Percentiles rank a stretch among this genome's conserved stretches.
Evolutionary conservation across 768 basidiomycete species (phyloP).

Genomic region (Gloeophyllum trabeum): DNA sequence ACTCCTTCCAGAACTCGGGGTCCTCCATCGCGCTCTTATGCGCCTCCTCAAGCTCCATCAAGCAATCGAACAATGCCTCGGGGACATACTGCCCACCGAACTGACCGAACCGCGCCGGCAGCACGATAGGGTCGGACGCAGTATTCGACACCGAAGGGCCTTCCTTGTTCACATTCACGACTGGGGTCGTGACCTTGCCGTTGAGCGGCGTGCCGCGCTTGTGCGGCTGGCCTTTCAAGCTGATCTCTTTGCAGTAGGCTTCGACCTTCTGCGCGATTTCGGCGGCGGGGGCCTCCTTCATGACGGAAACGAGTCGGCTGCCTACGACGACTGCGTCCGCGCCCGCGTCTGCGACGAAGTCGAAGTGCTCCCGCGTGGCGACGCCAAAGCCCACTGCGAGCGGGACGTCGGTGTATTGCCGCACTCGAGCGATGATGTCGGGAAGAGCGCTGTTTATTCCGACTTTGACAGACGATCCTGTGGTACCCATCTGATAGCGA

Average conservation of each 20-base stretch:
- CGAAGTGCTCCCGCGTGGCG: slow-evolving; percentile 81
- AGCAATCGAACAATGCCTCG: slow-evolving; percentile 88
- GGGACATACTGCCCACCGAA: slow-evolving; percentile 98
- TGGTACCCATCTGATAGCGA: slow-evolving; percentile 86
- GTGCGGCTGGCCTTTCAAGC: slow-evolving; percentile 25
- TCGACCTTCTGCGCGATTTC: slow-evolving; percentile 46
- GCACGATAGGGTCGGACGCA: slow-evolving; percentile 26
- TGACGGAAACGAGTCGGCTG: slow-evolving; percentile 70
- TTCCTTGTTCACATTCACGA: slow-evolving; percentile 19
- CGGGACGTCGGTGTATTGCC: slow-evolving; percentile 66
- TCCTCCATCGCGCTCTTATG: slow-evolving; percentile 82
- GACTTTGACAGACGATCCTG: slow-evolving; percentile 74
- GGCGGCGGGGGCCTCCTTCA: slow-evolving; percentile 50
- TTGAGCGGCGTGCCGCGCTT: slow-evolving; percentile 12
- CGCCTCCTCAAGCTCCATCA: slow-evolving; percentile 83
- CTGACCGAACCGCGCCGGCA: slow-evolving; percentile 84
- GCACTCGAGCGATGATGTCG: slow-evolving; percentile 74
- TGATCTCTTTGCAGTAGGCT: slow-evolving; percentile 66
- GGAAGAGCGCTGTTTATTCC: slow-evolving; percentile 70
- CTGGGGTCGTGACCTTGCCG: slow-evolving; percentile 21
- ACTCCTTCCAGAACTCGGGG: slow-evolving; percentile 89
- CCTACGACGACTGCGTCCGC: slow-evolving; percentile 96
- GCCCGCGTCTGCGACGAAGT: slow-evolving; percentile 74
- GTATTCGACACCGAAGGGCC: slow-evolving; percentile 18
- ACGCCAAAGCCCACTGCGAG: slow-evolving; percentile 97